These are phyloP conservation scores for Volvox carteri DNA, from an alignment of 163 green algal species.

Conservation along the genomic window DNA sequence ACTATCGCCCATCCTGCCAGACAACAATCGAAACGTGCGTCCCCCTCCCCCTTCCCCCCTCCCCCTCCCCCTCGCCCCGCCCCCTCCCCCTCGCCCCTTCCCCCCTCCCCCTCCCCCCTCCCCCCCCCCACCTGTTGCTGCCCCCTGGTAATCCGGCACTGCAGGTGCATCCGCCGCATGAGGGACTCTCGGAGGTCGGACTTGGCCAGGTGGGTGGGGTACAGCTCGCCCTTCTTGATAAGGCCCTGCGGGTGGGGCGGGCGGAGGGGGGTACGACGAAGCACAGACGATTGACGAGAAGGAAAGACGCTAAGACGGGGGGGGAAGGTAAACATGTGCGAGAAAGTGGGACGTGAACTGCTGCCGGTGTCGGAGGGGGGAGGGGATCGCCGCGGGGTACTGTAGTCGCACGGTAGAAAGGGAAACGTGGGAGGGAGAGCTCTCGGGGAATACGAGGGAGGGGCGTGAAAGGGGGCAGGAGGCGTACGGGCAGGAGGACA, in stretches of 20 bases:
- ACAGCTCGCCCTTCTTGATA: constrained; percentile 66
- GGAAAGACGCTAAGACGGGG: too few species aligned
- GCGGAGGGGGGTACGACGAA: background rate
- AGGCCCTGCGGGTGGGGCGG: constrained; percentile 51
- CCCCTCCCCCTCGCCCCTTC: background rate
- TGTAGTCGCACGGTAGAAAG: too few species aligned
- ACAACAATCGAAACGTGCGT: too few species aligned
- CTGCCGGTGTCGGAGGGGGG: too few species aligned
- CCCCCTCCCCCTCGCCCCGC: background rate
- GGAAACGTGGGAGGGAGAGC: too few species aligned
- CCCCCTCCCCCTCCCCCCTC: background rate
- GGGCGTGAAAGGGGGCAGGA: too few species aligned
- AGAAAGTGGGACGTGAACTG: too few species aligned
- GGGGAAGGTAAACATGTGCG: too few species aligned
- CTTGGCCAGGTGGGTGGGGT: constrained; percentile 69
- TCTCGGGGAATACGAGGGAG: too few species aligned
- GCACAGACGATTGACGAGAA: background rate
- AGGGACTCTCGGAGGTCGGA: constrained; percentile 68
- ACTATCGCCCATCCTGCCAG: too few species aligned
- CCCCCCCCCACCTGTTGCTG: constrained; percentile 13
- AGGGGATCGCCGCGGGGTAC: too few species aligned
- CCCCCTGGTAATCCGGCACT: constrained; percentile 48
- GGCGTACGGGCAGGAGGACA: too few species aligned
- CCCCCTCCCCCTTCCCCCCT: background rate
- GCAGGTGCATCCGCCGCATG: constrained; percentile 62